Evolutionary conservation across 75 land plant species (phyloP).

Genomic region (Selaginella moellendorffii): DNA sequence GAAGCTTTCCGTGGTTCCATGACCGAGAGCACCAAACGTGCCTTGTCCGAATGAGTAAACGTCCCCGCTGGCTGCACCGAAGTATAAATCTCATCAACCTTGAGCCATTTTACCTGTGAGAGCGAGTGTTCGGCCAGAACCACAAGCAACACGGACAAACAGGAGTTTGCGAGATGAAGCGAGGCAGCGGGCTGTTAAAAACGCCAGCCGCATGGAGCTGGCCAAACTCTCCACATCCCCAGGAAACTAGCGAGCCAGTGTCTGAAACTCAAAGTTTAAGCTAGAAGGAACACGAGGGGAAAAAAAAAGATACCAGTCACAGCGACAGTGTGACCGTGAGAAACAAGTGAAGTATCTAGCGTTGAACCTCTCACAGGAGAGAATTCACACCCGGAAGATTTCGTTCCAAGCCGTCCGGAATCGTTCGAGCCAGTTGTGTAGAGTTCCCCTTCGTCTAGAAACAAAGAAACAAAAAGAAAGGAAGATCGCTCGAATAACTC

Average conservation of each 20-base stretch:
- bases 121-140: conserved; percentile 31
- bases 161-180: conserved; percentile 28
- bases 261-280: no score
- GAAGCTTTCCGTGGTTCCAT: conserved; percentile 22
- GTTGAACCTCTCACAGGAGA: conserved; percentile 21
- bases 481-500: neutral
- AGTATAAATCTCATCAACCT: no score
- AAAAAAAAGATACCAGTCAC: conserved; percentile 32
- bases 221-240: conserved; percentile 39
- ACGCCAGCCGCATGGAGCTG: conserved; percentile 25
- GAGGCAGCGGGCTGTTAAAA: conserved; percentile 23
- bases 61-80: conserved; percentile 36
- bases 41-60: conserved; percentile 42
- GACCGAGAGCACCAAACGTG: conserved; percentile 33
- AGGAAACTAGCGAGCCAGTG: conserved; percentile 28
- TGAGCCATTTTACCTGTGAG: conserved; percentile 37
- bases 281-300: no score
- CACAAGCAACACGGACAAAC: conserved; percentile 38
- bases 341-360: conserved; percentile 20
- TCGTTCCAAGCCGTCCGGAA: conserved; percentile 26
- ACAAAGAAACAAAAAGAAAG: neutral
- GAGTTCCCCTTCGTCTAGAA: conserved; percentile 27
- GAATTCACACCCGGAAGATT: conserved; percentile 13
- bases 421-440: conserved; percentile 34
- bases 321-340: conserved; percentile 31